Base-by-base conservation (phyloP, 352 stramenopile genomes). In the Globisporangium canariense region DNA sequence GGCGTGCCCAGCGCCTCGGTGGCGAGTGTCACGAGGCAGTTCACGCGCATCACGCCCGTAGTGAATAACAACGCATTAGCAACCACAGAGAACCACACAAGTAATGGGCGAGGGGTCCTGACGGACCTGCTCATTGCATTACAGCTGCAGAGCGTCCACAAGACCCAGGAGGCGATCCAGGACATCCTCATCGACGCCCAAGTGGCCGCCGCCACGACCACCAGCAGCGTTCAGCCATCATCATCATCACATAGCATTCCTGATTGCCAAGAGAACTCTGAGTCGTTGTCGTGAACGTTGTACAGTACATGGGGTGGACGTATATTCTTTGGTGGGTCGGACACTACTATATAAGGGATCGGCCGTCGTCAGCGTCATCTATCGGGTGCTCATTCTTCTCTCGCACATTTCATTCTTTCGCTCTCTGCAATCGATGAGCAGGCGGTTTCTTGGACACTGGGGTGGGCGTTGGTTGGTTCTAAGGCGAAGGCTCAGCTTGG, bases 41-140 rank as follows among this genome's bases (percentile, higher is more conserved):
- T 65, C 46, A 50, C 60, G 18, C 60, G 25, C 16, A 30, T 49
- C 5, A 53, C 36, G 14, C 60, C 50, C 16, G 43, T 38, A 34
- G 30, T 4, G 14, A 41, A 11, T 14, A 41, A 22, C 20, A 41
- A 22, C 20, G 16, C 56, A 28, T 10, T 18, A 55, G 2, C 30
- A 62, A n/a, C 5, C 9, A 32, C 18, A 34, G 22, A 47, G 7
- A 36, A 16, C 3, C 41, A 62, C 11, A 22, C 52, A 28, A 43
- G 8, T 32, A 43, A 16, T 32, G 41, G 32, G 1, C 40, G 20
- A 0, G 58, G 47, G 5, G 50, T 45, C 4, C 38, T 60, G 49
- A 65, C 25, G 1, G 49, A 65, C 16, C 60, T 65, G 14, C 34
- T 65, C 60, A 65, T 65, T 18, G 59, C 59, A 8, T 36, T 55